Percentiles rank a stretch among this genome's conserved stretches.
These are phyloP conservation scores for Ampelocalamus luodianensis DNA, from an alignment of 176 grass and related monocot genomes.

Conservation along the genomic window DNA sequence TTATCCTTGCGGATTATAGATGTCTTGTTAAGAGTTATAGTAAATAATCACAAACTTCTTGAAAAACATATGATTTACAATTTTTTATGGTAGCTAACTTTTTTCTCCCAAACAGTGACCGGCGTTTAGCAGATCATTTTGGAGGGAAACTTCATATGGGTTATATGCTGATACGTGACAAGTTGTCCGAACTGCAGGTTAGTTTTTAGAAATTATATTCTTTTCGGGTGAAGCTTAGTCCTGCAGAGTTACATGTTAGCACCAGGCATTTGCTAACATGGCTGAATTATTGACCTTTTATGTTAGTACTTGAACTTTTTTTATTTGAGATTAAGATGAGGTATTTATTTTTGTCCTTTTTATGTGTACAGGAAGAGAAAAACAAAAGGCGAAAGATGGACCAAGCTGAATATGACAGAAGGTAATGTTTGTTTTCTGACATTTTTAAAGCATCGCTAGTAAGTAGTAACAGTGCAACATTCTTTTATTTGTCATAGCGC, in stretches of 20 bases:
- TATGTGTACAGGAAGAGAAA: conserved; percentile 75
- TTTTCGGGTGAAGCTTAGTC: conserved; percentile 20
- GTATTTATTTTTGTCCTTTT: conserved; percentile 44
- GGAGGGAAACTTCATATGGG: conserved; percentile 98
- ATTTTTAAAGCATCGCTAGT: conserved; percentile 2
- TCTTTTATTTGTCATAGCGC: not conserved
- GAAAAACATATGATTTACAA: not conserved
- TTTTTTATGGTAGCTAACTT: conserved; percentile 32
- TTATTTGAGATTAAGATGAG: conserved; percentile 24
- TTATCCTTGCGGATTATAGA: conserved; percentile 45
- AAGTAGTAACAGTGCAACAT: conserved; percentile 10
- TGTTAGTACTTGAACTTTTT: conserved; percentile 36
- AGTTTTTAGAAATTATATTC: conserved; percentile 2
- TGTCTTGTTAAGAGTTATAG: conserved; percentile 42
- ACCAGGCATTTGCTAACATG: conserved; percentile 37
- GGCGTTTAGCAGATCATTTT: conserved; percentile 98
- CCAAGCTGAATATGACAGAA: conserved; percentile 61
- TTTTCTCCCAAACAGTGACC: conserved; percentile 66
- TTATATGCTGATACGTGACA: conserved; percentile 94
- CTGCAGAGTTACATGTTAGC: conserved; percentile 31
- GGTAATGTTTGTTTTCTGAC: conserved; percentile 43
- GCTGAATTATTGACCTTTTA: conserved; percentile 23
- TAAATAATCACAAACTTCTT: conserved; percentile 24
- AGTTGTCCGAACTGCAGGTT: conserved; percentile 75
- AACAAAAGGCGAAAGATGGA: conserved; percentile 75